Evolutionary conservation across 2,329 filamentous ascomycete genomes (phyloP), one percentile per base, ranked within the genome.

Genomic region (Lachnellula subtilissima): DNA sequence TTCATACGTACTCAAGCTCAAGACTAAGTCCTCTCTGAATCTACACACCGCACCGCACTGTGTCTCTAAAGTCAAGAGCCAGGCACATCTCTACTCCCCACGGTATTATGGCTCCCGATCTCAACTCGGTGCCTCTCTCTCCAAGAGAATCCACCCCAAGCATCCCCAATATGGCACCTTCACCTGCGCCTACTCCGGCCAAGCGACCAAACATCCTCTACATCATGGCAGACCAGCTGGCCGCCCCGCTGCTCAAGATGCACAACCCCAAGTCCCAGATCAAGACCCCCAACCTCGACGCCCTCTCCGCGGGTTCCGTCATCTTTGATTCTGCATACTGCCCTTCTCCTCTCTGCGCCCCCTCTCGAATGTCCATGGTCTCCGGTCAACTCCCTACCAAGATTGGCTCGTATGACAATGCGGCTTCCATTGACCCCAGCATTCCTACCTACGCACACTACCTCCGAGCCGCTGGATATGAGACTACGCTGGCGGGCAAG

Each of bases 181-280:
- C 58, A 15, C 55, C 19, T 52, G 61, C 14, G 8, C 55, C 1
- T 2, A 28, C 7, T 9, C 28, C 42, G 50, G 23, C n/a, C n/a
- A 62, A 61, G 40, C 80, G 80, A 70, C 88, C 88, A 59, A 92
- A 92, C 73, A 89, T 93, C 64, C 79, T 92, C 48, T 96, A 94
- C 78, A 95, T 97, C 76, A 96, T 97, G 91, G 92, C 92, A 53
- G 92, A 97, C 74, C 92, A 97, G 76, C 84, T 97, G 72, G 89
- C 92, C 17, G 92, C 92, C 28, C 92, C 92, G 17, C 82, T 92
- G 65, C 83, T 97, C 64, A 93, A 91, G 76, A 93, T 96, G 77
- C 91, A 97, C 78, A 92, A 97, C 73, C 82, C 86, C 47, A 79
- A 87, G 52, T 96, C 91, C 1, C 88, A 89, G 70, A 96, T 97